Evolutionary conservation across 345 rosid genomes (phyloP), one percentile per base, ranked within the genome.

Genomic region (Sisymbrium altissimum): DNA sequence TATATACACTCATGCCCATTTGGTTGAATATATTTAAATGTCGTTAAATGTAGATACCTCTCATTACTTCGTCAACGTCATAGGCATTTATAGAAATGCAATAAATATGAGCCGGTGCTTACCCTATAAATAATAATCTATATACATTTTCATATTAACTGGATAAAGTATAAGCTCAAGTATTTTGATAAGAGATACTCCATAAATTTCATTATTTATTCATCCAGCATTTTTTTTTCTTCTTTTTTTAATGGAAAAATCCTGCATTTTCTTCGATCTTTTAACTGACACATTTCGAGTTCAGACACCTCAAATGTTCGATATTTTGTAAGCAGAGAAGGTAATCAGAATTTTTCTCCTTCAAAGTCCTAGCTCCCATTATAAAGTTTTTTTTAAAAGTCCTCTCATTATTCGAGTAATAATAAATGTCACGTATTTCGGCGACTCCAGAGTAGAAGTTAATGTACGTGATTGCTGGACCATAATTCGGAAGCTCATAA

Each of bases 41-140:
- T 19, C 48, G 64, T 55, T 18, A 68, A 9, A n/a, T 53, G 25
- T 36, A 36, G 27, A 27, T 30, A 43, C 35, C 33, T 30, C 44
- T 30, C 30, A 9, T 69, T 56, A 33, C 55, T 43, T 70, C 49
- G 74, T 46, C 57, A 61, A 39, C 75, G 21, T 61, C 68, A 71
- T 29, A 62, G n/a, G 15, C 76, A 27, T 71, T 71, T 60, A 39
- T 8, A 61, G 25, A 59, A 30, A 68, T 38, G 68, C 68, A 49
- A 39, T 71, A 61, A 59, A 58, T 70, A 70, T 32, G 45, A 46
- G 49, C 66, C 57, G 58, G 18, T 46, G 27, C 66, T 70, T 58
- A 58, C 48, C 56, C 35, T 45, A 70, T 58, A 35, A 46, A 45
- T 45, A 32, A 44, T 18, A 29, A 6, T 0, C 4, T 33, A 8